Evolutionary conservation across 352 stramenopile species (phyloP), one percentile per base, ranked within the genome.

Genomic region (Phytopythium delawarense): DNA sequence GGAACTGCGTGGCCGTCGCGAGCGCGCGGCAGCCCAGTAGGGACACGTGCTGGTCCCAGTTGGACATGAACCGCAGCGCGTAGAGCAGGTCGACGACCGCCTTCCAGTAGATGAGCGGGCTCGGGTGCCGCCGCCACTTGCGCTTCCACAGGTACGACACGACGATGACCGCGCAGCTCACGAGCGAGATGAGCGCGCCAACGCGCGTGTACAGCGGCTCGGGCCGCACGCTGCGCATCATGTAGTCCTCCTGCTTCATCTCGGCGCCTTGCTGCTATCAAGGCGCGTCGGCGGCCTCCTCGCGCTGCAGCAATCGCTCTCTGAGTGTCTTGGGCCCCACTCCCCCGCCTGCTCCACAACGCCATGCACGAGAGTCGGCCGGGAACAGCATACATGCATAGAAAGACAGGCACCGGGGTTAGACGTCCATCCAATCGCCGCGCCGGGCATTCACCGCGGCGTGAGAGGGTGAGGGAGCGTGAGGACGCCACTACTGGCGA

Each of bases 81-180:
- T 88, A 95, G 40, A 88, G 64, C 39, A 92, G 45, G 54, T 95
- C 86, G 34, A 91, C 74, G 13, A 81, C 72, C 0, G 84, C 73
- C 61, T 93, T 93, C 81, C 81, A 93, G 64, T 87, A 95, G 55
- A 95, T 82, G 37, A 95, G 69, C 42, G 84, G 68, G 57, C 92
- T 95, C n/a, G 86, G 86, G 62, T 95, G 82, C 18, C 82, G 82
- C 37, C 79, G 78, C 77, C 84, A 91, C 42, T 88, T 88, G 51
- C 81, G 79, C 54, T 76, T 78, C 42, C 66, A 75, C 12, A 87
- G 57, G 52, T 88, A 93, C 44, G 78, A 87, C 16, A 89, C 44
- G 46, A 90, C 64, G 56, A 94, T 89, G 59, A 87, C 55, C 39
- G 84, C 83, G 71, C 84, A 92, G 70, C 82, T 92, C 53, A 86